Evolutionary conservation across 2,329 filamentous ascomycete genomes (phyloP).

Genomic region (Cryphonectria radicalis): DNA sequence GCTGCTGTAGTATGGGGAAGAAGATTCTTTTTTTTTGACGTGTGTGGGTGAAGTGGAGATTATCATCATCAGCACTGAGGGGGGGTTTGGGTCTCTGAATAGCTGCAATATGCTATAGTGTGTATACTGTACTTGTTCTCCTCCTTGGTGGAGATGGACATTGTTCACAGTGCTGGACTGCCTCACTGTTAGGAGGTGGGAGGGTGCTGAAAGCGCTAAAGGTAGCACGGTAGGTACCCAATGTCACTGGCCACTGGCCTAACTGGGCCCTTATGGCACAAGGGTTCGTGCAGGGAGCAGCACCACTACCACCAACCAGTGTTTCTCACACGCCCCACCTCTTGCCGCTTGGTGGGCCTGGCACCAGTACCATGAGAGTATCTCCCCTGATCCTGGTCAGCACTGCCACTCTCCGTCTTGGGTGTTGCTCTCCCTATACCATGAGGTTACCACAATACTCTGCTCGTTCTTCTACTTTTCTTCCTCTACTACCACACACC

Average conservation of each 20-base stretch:
- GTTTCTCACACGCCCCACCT: not conserved
- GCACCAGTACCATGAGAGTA: not conserved
- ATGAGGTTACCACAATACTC: not conserved
- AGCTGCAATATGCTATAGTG: not conserved
- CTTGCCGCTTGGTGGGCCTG: not conserved
- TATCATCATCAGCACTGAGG: not conserved
- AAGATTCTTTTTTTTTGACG: not conserved
- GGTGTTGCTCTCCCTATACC: not conserved
- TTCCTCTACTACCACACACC: not conserved
- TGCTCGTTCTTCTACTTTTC: not conserved
- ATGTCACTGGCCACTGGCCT: not conserved
- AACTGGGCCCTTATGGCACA: not conserved
- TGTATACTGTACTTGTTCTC: not conserved
- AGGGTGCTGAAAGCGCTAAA: not conserved
- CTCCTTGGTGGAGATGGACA: not conserved
- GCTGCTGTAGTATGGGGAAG: not conserved
- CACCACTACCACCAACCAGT: not conserved
- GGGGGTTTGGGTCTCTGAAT: not conserved
- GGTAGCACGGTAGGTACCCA: too few species aligned
- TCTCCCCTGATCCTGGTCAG: not conserved
- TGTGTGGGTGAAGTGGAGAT: slow-evolving; percentile 12
- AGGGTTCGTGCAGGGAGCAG: not conserved
- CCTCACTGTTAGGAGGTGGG: too few species aligned
- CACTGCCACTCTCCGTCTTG: slow-evolving; percentile 3
- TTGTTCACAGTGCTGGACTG: not conserved